Conservation (phyloP, 192 early-diverging fungal species). For the Piromyces finnis region DNA sequence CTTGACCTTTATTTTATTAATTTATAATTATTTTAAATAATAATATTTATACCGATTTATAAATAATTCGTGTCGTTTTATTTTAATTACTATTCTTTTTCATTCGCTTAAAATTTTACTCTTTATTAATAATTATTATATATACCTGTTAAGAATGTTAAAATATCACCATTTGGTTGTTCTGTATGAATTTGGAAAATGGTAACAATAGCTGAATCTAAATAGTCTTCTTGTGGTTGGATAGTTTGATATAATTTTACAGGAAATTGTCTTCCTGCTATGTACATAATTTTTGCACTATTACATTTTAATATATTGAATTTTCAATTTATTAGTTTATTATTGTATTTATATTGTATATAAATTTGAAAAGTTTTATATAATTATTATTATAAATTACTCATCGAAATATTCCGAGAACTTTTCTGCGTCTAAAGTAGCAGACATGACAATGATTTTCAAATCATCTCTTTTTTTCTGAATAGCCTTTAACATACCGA, state of each 20-base stretch:
- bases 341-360: no score
- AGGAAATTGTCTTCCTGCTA: constrained; percentile 80
- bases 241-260: constrained; percentile 63
- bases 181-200: constrained; percentile 81
- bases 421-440: constrained; percentile 83
- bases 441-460: constrained; percentile 89
- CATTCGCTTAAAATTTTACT: no score
- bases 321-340: no score
- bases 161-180: constrained; percentile 70
- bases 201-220: constrained; percentile 72
- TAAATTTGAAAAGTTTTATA: no score
- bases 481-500: constrained; percentile 26
- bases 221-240: constrained; percentile 73
- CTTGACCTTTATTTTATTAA: no score
- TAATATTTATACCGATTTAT: no score
- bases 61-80: no score
- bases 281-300: constrained; percentile 62
- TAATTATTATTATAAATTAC: no score
- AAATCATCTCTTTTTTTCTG: constrained; percentile 20
- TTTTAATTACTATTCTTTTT: no score
- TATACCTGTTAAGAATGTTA: constrained; percentile 89
- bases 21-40: no score
- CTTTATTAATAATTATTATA: no score
- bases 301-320: no score
- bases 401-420: constrained; percentile 79